Evolutionary conservation across 495 filamentous ascomycete genomes (phyloP).

Genomic region (Usnea hakonensis): DNA sequence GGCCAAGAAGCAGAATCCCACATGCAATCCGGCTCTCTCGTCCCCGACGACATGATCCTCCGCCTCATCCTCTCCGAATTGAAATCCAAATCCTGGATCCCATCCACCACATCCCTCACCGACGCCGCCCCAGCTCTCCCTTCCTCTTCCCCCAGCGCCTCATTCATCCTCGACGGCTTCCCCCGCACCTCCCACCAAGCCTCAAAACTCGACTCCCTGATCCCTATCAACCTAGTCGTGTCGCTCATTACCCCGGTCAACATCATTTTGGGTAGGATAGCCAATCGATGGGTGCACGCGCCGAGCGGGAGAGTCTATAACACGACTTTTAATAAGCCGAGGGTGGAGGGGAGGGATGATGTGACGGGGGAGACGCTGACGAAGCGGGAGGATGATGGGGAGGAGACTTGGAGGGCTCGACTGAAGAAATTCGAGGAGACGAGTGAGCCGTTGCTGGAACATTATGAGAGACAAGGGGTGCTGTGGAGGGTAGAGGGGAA

Average conservation of each 20-base stretch:
- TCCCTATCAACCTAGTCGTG: slow-evolving; percentile 89
- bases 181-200: slow-evolving; percentile 83
- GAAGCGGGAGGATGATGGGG: slow-evolving; percentile 74
- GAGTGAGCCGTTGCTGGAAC: slow-evolving; percentile 73
- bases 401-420: slow-evolving; percentile 74
- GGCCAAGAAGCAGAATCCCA: slow-evolving; percentile 81
- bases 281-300: slow-evolving; percentile 87
- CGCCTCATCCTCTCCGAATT: slow-evolving; percentile 83
- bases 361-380: slow-evolving; percentile 82
- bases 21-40: slow-evolving; percentile 88
- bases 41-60: slow-evolving; percentile 85
- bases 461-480: slow-evolving; percentile 80
- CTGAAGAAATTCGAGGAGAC: slow-evolving; percentile 79
- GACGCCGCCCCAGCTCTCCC: slow-evolving; percentile 32
- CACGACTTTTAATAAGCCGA: slow-evolving; percentile 80
- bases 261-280: slow-evolving; percentile 82
- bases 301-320: slow-evolving; percentile 91
- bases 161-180: slow-evolving; percentile 94
- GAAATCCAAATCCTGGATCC: slow-evolving; percentile 83
- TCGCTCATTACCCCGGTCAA: slow-evolving; percentile 44
- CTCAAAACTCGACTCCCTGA: slow-evolving; percentile 59
- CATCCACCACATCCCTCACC: slow-evolving; percentile 32
- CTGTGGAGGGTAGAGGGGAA: slow-evolving; percentile 81
- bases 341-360: slow-evolving; percentile 75
- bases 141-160: slow-evolving; percentile 66